Base-by-base conservation (phyloP, 129 eudicot genomes). In the Deinandra increscens region DNA sequence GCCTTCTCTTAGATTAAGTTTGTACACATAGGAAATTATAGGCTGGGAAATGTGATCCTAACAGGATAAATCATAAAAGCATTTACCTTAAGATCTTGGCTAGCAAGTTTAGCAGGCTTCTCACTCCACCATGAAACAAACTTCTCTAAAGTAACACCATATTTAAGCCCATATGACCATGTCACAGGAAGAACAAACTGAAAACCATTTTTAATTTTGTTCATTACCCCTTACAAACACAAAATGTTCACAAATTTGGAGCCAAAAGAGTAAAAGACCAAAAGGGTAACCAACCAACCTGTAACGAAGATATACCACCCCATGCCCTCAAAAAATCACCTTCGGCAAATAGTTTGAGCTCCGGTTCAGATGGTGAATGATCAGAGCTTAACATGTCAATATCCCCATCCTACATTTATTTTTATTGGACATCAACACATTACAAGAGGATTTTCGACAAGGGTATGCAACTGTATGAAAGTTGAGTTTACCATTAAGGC, bases 281-380 rank as follows among this genome's bases (percentile, higher is more conserved):
- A 51, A 43, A 48, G 3, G 31, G 3, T 3, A 26, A 39, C 37
- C 68, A 39, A 36, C 84, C 8, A 60, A 91, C 97, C 96, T 92
- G 98, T 83, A 93, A 71, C 70, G 97, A 87, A 59, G 99, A 89
- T 83, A 94, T 85, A 50, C 99, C 99, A 75, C 99, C 99, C 99
- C 99, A 94, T 36, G 99, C 99, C 79, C 81, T 83, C 70, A 94
- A 82, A 71, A 94, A 94, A 64, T 94, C 95, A 9, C 99, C 99
- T 26, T 84, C 88, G 7, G 79, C 71, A 61, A 89, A 81, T 72
- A 85, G 95, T 64, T 94, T 94, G 59, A 94, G 95, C 76, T 87
- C 93, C 60, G 99, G 99, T 38, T 33, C 93, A 18, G 97, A 69
- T 22, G 99, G 99, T 23, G 99, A 94, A 78, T 94, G 99, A 79